Evolutionary conservation across 371 early-diverging fungal species (phyloP), one percentile per base, ranked within the genome.

Genomic region (Gilbertella persicaria): DNA sequence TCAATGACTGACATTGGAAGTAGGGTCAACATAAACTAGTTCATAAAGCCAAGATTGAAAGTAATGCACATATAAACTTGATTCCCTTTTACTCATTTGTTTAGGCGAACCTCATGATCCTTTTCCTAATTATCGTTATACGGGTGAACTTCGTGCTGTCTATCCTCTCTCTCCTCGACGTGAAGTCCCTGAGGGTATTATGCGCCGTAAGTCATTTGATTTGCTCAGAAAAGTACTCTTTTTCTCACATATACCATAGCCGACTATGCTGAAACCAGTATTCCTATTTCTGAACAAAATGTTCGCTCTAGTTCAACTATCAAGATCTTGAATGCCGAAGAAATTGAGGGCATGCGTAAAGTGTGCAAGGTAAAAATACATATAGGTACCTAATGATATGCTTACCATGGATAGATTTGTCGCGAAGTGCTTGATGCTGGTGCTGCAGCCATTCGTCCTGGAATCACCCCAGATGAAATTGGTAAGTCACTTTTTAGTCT

Each of bases 381-480:
- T 21, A 6, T 20, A 24, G 25, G 14, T 20, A 12, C 25, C 17
- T 13, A 1, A 40, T 3, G 16, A 7, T 19, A n/a, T 20, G 6
- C 26, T 14, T 41, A 4, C 21, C n/a, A n/a, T n/a, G n/a, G 0
- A 29, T 52, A 80, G 90, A 70, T 98, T 17, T 85, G 91, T 3
- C 82, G 96, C 30, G 93, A 95, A 66, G 92, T 94, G 2, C 79
- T 97, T 23, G 88, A 93, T 54, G 86, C 82, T 40, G 96, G 89
- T 49, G 85, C 84, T 19, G 82, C 82, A 19, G 88, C 93, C 39
- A 82, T 93, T 54, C 84, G 83, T 58, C 79, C 84, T 36, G 99
- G 99, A 16, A 84, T 90, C 5, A 96, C 97, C 1, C 96, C 97
- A 0, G 95, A 91, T 53, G 94, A 92, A 60, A 91, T 98, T 52